phyloP scores from a whole-genome alignment of 371 early-diverging fungal genomes.

The Rhizopus sp. region DNA sequence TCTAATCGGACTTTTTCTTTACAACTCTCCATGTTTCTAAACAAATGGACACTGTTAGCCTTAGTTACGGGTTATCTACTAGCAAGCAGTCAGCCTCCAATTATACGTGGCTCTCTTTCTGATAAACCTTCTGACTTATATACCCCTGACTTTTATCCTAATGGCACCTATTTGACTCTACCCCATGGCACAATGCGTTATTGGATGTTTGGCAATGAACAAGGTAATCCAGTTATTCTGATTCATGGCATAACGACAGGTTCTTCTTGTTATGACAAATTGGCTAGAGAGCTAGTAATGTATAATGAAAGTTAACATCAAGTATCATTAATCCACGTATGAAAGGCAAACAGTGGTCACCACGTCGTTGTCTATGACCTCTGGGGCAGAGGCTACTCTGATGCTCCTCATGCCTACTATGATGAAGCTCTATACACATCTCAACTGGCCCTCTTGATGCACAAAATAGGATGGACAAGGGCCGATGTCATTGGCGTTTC shows the following conservation, averaged over 20 bases:
- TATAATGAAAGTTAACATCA: not conserved
- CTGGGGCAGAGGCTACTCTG: slow-evolving; percentile 60
- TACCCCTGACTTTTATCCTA: slow-evolving; percentile 40
- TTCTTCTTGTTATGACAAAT: slow-evolving; percentile 29
- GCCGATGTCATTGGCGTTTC: slow-evolving; percentile 51
- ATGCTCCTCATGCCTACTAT: slow-evolving; percentile 46
- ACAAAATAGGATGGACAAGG: slow-evolving; percentile 57
- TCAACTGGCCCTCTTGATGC: slow-evolving; percentile 50
- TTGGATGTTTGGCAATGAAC: slow-evolving; percentile 51
- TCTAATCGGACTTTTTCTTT: too few species aligned
- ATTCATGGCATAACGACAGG: slow-evolving; percentile 59
- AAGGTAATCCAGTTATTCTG: slow-evolving; percentile 52
- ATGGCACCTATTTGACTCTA: slow-evolving; percentile 36
- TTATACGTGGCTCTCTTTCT: slow-evolving; percentile 34
- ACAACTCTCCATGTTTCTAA: not conserved
- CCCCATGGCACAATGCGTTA: slow-evolving; percentile 58
- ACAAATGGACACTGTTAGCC: slow-evolving; percentile 2
- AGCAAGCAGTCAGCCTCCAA: not conserved
- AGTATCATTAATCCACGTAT: not conserved
- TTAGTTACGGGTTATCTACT: not conserved
- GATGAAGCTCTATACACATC: slow-evolving; percentile 49
- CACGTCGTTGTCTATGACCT: slow-evolving; percentile 55
- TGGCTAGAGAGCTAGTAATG: slow-evolving; percentile 34
- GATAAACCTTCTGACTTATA: slow-evolving; percentile 29
- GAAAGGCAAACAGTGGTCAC: slow-evolving; percentile 45